Percentiles rank a stretch among this genome's conserved stretches.
phyloP scores from a whole-genome alignment of 2,329 filamentous ascomycete species.

The Hawksworthiomyces lignivorus region DNA sequence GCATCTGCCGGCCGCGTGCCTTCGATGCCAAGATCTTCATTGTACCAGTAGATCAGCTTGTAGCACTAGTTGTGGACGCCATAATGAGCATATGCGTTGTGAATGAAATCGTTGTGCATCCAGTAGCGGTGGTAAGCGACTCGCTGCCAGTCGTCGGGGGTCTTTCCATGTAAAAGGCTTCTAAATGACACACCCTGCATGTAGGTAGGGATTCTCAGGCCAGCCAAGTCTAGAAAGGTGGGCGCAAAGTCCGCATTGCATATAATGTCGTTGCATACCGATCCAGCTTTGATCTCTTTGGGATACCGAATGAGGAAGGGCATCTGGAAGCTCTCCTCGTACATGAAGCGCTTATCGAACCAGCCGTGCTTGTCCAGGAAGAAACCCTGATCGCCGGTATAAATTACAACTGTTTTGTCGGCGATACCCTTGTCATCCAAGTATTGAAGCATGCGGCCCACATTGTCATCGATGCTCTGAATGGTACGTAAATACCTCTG shows the following conservation, averaged over 20 bases:
- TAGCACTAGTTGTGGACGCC: conserved; percentile 43
- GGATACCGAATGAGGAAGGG: conserved; percentile 43
- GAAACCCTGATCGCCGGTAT: conserved; percentile 47
- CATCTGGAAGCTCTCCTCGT: conserved; percentile 51
- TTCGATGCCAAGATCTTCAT: conserved; percentile 36
- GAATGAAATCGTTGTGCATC: conserved; percentile 46
- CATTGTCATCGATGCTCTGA: conserved; percentile 44
- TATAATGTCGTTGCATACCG: conserved; percentile 22
- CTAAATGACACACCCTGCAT: conserved; percentile 45
- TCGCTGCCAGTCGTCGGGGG: conserved; percentile 39
- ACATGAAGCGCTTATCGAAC: conserved; percentile 53
- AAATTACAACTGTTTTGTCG: conserved; percentile 43
- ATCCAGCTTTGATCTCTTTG: conserved; percentile 27
- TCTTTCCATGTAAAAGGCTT: conserved; percentile 26
- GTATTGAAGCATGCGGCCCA: conserved; percentile 39
- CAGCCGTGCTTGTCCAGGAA: conserved; percentile 50
- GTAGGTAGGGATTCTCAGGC: conserved; percentile 33
- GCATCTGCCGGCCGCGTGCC: conserved; percentile 32
- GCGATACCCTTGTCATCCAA: conserved; percentile 34
- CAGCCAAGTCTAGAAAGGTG: conserved; percentile 39
- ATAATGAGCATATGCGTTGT: conserved; percentile 44
- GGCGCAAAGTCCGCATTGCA: conserved; percentile 47
- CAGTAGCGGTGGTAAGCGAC: conserved; percentile 48
- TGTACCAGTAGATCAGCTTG: conserved; percentile 51
- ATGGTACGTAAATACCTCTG: conserved; percentile 46